Evolutionary conservation across 2,329 filamentous ascomycete species (phyloP).

Genomic region (Colletotrichum scovillei): DNA sequence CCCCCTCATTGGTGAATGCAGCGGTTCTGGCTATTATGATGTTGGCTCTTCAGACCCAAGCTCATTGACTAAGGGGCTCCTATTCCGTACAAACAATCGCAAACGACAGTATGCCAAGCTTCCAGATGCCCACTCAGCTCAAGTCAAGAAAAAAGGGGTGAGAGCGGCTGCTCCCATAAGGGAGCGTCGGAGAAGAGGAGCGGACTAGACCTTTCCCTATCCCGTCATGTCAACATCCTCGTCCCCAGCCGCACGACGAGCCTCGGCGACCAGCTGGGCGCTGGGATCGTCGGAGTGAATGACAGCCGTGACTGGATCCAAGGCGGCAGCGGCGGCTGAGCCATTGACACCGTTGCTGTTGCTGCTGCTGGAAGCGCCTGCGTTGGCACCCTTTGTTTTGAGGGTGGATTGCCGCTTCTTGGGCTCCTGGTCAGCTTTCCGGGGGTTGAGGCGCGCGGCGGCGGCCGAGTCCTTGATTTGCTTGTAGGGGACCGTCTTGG

Average conservation of each 20-base stretch:
- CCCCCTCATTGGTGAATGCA: not conserved
- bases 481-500: slow-evolving; percentile 85
- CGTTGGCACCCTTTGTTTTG: not conserved
- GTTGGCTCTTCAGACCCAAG: not conserved
- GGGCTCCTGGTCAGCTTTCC: slow-evolving; percentile 53
- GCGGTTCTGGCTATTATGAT: not conserved
- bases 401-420: slow-evolving; percentile 40
- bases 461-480: slow-evolving; percentile 76
- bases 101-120: not conserved
- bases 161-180: not conserved
- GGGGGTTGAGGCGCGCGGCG: slow-evolving; percentile 60
- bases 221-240: slow-evolving; percentile 71
- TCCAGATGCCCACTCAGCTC: not conserved
- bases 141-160: too few relatives aligned
- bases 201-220: slow-evolving; percentile 43
- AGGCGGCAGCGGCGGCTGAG: not conserved
- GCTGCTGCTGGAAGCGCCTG: not conserved
- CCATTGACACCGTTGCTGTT: slow-evolving; percentile 34
- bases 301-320: slow-evolving; percentile 10
- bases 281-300: slow-evolving; percentile 55
- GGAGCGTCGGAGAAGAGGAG: not conserved
- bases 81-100: not conserved
- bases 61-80: not conserved
- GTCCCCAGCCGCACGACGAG: slow-evolving; percentile 58
- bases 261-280: slow-evolving; percentile 66